Base-by-base conservation (phyloP, 495 filamentous ascomycete genomes). In the Amphirosellinia nigrospora region DNA sequence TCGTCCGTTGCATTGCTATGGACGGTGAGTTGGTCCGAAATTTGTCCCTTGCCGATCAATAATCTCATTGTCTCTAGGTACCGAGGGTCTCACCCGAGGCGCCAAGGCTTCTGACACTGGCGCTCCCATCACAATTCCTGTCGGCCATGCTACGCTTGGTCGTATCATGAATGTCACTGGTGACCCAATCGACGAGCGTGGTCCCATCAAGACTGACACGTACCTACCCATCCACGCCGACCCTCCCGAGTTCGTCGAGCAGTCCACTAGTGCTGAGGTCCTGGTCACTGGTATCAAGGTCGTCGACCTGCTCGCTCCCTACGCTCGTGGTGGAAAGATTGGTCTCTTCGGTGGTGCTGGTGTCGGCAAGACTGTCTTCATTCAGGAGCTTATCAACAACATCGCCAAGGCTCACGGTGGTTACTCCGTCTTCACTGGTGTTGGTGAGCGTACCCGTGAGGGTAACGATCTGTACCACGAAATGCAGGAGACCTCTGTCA, bases 381-480 rank as follows among this genome's bases (percentile, higher is more conserved):
- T 99, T 83, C 96, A 99, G 89, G 96, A 99, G 87, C 86, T 99
- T 81, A 99, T 99, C 82, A 99, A 99, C 93, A 99, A 99, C 90
- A 98, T 99, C 79, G 96, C 96, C 86, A 99, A 99, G 90, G 96
- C 96, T 78, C 96, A 99, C 87, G 96, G 96, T 96, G 96, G 96
- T 95, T 99, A 96, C 92, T 99, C 96, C 74, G 96, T 99, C 79
- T 99, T 99, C 91, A 97, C 93, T 82, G 96, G 96, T 94, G 96
- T 99, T 84, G 96, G 96, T 79, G 96, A 99, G 92, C 96, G 96
- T 88, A 99, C 96, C 79, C 96, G 96, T 92, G 96, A 99, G 91
- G 96, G 96, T 90, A 99, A 99, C 90, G 96, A 99, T 91, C 86
- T 99, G 89, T 99, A 99, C 92, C 96, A 99, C 88, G 96, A 99